These are phyloP conservation scores for Porphyrellus cyaneotinctus DNA, from an alignment of 768 basidiomycete species.

Conservation along the genomic window DNA sequence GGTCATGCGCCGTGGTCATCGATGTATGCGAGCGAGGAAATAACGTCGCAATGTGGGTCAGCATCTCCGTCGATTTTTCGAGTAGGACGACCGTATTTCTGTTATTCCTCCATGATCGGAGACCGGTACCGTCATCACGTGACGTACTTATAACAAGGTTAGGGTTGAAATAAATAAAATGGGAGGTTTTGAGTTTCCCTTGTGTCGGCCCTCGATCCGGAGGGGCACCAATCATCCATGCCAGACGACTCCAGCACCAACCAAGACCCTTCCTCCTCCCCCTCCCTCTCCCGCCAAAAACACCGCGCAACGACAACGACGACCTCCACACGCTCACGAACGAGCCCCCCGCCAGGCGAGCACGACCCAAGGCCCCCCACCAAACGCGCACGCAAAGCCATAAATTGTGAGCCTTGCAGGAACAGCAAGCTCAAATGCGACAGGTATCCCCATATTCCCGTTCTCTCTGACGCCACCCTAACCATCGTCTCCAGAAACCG, in stretches of 20 bases:
- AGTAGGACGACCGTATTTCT: neutral
- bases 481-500: slow-evolving; percentile 57
- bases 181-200: neutral
- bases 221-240: slow-evolving; percentile 25
- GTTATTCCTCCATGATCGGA: neutral
- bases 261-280: slow-evolving; percentile 9
- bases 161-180: slow-evolving; percentile 28
- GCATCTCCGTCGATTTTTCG: neutral
- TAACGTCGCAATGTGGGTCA: neutral
- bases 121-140: slow-evolving; percentile 20
- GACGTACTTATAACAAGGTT: slow-evolving; percentile 13
- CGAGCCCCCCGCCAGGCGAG: slow-evolving; percentile 46
- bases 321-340: slow-evolving; percentile 44
- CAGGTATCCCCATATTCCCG: slow-evolving; percentile 43
- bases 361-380: slow-evolving; percentile 65
- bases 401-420: slow-evolving; percentile 86
- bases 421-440: slow-evolving; percentile 89
- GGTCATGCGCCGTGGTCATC: slow-evolving; percentile 12
- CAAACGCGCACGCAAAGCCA: slow-evolving; percentile 81
- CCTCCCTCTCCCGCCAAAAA: slow-evolving; percentile 16
- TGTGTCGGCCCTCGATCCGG: slow-evolving; percentile 27
- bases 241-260: slow-evolving; percentile 29
- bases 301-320: slow-evolving; percentile 26
- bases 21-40: neutral
- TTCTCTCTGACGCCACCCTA: neutral